Evolutionary conservation across 192 early-diverging fungal genomes (phyloP), one percentile per base, ranked within the genome.

Genomic region (Entomortierella chlamydospora): DNA sequence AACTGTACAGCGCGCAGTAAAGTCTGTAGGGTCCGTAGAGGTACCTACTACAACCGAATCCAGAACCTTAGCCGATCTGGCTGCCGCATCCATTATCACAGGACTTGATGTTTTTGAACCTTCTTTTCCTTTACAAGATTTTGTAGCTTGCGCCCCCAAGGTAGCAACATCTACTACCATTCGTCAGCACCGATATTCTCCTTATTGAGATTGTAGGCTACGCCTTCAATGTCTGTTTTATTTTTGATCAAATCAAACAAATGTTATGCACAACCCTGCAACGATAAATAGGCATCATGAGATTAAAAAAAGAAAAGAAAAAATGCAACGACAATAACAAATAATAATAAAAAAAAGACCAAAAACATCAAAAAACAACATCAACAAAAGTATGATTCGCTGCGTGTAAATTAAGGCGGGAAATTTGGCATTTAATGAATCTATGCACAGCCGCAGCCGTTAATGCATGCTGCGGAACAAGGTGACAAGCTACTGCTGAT

Each of bases 1-100:
- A 41, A 13, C 39, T 47, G 3, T 17, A 20, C 20, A 47, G 15
- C 34, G 10, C 1, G n/a, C 52, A 22, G 52, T 62, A 22, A 51
- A 9, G 18, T 2, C 26, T 13, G n/a, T 51, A 52, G 54, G 11
- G 43, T 23, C 67, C 29, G 51, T 67, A 61, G 43, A 15, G 22
- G n/a, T 12, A 31, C 15, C 33, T 17, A 20, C 20, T 11, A 20
- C 20, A 47, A 12, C 45, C 47, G 56, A 64, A 26, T 26, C 70
- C 20, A 33, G 61, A n/a, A 39, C 68, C 11, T 45, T 79, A 3
- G 61, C 64, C 33, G 68, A 47, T 22, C 59, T 65, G 22, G 74
- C 42, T 12, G 74, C 74, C 10, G 49, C 61, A 15, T 64, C 67
- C 53, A 55, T 79, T 12, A 79, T 79, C 37, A 61, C 62, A 12